Evolutionary conservation across 2,329 filamentous ascomycete genomes (phyloP), one percentile per base, ranked within the genome.

Genomic region (Venturia effusa): DNA sequence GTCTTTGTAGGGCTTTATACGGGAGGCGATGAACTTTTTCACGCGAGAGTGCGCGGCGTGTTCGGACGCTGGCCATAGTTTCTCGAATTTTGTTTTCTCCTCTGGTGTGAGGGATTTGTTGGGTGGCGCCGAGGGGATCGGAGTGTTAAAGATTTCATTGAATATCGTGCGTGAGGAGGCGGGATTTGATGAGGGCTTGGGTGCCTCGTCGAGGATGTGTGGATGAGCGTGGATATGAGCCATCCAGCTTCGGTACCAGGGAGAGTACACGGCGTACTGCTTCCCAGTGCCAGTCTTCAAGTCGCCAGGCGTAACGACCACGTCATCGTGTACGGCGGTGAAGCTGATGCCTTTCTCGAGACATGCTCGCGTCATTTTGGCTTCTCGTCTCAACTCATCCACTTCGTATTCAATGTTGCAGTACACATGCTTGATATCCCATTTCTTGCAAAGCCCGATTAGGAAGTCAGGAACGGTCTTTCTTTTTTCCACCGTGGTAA

Each of bases 201-300:
- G 74, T 1, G 74, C 71, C 4, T 74, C 74, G 61, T 81, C 76
- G 15, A 81, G 71, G 2, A 81, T 71, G 39, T 71, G 70, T 0
- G 78, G 77, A 40, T 79, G 70, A 1, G 71, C 66, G 63, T 77
- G 78, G 37, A 80, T 70, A 27, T 76, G 72, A 6, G 68, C 70
- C 0, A 81, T 72, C 80, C 80, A 82, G 0, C 71, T 70, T 62
- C 74, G 76, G 66, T 80, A 78, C 65, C 81, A 82, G 0, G 79
- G 80, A 0, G 78, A 80, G 70, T 81, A 82, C 13, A 81, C 78
- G 64, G 81, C 81, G 72, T 78, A 78, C 0, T 80, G 79, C 39
- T 74, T 78, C 4, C 78, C 79, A 13, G 60, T 70, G 1, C 75
- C 73, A 0, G 75, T 79, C 1, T 67, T 68, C 66, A 82, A 71